These are phyloP conservation scores for Venturia aucupariae DNA, from an alignment of 2,329 filamentous ascomycete species.

Conservation along the genomic window DNA sequence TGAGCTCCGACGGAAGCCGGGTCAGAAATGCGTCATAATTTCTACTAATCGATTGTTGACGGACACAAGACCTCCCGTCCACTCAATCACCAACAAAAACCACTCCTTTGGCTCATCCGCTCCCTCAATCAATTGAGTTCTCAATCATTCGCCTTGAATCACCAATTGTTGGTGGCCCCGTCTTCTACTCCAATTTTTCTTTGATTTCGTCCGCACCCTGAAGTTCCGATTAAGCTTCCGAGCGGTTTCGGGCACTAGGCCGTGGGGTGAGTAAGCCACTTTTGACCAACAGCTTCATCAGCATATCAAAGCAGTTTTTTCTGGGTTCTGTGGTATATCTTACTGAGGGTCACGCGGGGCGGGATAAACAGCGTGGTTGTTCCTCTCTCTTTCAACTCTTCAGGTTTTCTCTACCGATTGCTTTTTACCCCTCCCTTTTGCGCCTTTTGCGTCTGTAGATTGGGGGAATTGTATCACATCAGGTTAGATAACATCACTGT, in stretches of 20 bases:
- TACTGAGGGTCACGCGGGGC: neutral
- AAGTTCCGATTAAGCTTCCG: neutral
- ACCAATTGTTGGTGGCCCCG: neutral
- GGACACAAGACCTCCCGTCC: neutral
- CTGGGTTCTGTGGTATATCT: neutral
- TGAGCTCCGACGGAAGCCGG: neutral
- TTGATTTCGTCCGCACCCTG: neutral
- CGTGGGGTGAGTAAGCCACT: slow-evolving; percentile 7
- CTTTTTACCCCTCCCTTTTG: neutral
- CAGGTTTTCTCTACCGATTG: neutral
- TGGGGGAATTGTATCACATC: neutral
- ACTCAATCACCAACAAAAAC: slow-evolving; percentile 4
- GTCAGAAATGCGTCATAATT: neutral
- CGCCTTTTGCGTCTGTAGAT: neutral
- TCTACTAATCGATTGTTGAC: neutral
- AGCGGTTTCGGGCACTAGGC: neutral
- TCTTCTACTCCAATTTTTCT: neutral
- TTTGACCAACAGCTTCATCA: slow-evolving; percentile 8
- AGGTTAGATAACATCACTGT: neutral
- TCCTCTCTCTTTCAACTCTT: neutral
- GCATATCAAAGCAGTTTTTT: slow-evolving; percentile 6
- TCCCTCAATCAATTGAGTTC: neutral
- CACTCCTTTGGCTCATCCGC: neutral
- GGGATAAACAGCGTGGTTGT: neutral
- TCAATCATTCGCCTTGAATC: neutral